Evolutionary conservation across 2,329 filamentous ascomycete genomes (phyloP).

Genomic region (Botrytis cinerea): DNA sequence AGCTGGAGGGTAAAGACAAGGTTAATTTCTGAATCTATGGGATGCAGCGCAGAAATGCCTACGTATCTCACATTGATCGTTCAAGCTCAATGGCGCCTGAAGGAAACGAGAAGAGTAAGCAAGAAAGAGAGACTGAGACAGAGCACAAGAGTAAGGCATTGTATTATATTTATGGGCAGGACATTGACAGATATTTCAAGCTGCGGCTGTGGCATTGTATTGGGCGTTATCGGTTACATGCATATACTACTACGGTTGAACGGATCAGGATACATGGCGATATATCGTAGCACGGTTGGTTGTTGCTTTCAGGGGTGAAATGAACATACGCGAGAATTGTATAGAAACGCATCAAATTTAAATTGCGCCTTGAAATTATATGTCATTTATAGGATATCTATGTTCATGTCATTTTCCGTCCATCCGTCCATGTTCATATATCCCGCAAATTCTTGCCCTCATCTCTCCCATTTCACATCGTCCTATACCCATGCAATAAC

Average conservation of each 20-base stretch:
- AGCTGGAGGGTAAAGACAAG: neutral
- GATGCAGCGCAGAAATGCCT: neutral
- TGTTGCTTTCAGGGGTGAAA: neutral
- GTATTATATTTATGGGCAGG: slow-evolving; percentile 31
- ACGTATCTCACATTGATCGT: neutral
- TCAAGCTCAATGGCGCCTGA: neutral
- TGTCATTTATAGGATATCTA: slow-evolving; percentile 25
- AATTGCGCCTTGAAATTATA: neutral
- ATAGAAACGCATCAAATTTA: neutral
- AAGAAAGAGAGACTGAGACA: neutral
- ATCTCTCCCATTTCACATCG: neutral
- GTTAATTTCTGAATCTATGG: neutral
- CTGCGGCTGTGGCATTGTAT: slow-evolving; percentile 36
- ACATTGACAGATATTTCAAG: slow-evolving; percentile 29
- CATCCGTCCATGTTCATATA: slow-evolving; percentile 3
- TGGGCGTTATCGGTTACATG: slow-evolving; percentile 34
- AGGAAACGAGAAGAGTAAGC: neutral
- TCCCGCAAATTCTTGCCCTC: neutral
- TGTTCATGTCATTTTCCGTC: slow-evolving; percentile 21
- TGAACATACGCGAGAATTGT: slow-evolving; percentile 9
- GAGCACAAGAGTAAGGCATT: slow-evolving; percentile 23
- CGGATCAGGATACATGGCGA: neutral
- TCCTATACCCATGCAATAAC: slow-evolving; percentile 2
- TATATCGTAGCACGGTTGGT: neutral
- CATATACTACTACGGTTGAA: neutral